Conservation (phyloP, 1,284 basidiomycete genomes). For the Leccinum pachyderme region DNA sequence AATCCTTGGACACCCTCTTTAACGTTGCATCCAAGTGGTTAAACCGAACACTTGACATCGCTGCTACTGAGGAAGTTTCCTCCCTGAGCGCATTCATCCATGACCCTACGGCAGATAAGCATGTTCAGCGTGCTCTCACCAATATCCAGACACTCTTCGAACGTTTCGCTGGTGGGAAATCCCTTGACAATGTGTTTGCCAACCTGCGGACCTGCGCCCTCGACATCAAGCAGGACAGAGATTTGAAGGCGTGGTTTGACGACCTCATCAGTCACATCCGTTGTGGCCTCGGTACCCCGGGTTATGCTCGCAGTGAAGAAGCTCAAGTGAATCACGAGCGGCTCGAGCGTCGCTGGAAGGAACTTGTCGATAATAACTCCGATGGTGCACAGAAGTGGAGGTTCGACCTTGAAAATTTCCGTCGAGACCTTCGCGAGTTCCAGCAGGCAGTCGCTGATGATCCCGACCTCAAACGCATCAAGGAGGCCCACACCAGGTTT, state of each 20-base stretch:
- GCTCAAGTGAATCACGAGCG: constrained; percentile 41
- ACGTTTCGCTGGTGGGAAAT: constrained; percentile 46
- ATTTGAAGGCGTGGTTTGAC: constrained; percentile 49
- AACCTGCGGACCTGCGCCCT: constrained; percentile 40
- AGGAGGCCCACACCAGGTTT: constrained; percentile 47
- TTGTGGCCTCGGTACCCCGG: constrained; percentile 46
- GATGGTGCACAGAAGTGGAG: constrained; percentile 50
- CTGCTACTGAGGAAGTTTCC: constrained; percentile 37
- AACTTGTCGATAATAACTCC: constrained; percentile 44
- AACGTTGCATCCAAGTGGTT: constrained; percentile 55
- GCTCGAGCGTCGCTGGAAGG: constrained; percentile 49
- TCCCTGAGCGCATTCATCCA: constrained; percentile 54
- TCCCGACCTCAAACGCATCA: constrained; percentile 44
- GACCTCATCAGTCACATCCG: constrained; percentile 46
- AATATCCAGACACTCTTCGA: constrained; percentile 47
- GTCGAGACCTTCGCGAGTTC: constrained; percentile 43
- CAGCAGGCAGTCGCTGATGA: constrained; percentile 46
- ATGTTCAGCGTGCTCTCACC: constrained; percentile 48
- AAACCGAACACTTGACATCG: constrained; percentile 48
- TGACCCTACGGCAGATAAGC: constrained; percentile 56
- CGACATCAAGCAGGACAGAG: constrained; percentile 46
- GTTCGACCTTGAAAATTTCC: constrained; percentile 43
- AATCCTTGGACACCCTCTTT: constrained; percentile 55
- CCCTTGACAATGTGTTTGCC: constrained; percentile 43
- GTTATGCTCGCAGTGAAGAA: constrained; percentile 51